Evolutionary conservation across 2,329 filamentous ascomycete species (phyloP), one percentile per base, ranked within the genome.

Genomic region (Lasiodiplodia sp.): DNA sequence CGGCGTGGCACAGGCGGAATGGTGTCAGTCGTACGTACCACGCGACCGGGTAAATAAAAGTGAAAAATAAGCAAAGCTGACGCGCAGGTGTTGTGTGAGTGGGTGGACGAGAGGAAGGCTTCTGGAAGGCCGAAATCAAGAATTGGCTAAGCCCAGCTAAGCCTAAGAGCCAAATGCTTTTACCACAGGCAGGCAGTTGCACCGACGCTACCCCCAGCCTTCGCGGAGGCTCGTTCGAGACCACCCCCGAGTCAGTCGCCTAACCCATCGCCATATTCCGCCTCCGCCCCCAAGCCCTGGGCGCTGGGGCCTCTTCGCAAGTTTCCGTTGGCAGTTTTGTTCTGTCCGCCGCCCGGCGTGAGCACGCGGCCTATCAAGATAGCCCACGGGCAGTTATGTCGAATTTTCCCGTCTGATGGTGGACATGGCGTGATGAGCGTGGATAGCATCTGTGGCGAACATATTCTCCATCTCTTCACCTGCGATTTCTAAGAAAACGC

Each of bases 281-380:
- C 34, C 34, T n/a, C n/a, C 31, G 23, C 21, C 57, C 16, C 38
- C 57, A 25, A 18, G 18, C 25, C 5, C 21, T 16, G 14, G 23
- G 25, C 44, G 60, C 47, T 14, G n/a, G 44, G 28, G 60, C 60
- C 28, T 62, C 38, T 8, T 16, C 7, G 25, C 38, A 38, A 7
- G 47, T 64, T 64, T 52, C 21, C 21, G 60, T 64, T 52, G 47
- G 60, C 60, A 64, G 60, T 64, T 64, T 64, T 12, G 47, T 52
- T 49, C 40, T 64, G 60, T 64, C 60, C 31, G 28, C 38, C 31
- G 31, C n/a, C 21, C 38, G n/a, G n/a, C 56, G 55, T n/a, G n/a
- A 38, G 55, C 31, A 3, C 21, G 11, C 37, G 6, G 57, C 34
- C 57, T 60, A 60, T 60, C 57, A 60, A 60, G 57, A 60, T 60